Conservation (phyloP, 805 yeast species). For the Torulaspora delbrueckii region DNA sequence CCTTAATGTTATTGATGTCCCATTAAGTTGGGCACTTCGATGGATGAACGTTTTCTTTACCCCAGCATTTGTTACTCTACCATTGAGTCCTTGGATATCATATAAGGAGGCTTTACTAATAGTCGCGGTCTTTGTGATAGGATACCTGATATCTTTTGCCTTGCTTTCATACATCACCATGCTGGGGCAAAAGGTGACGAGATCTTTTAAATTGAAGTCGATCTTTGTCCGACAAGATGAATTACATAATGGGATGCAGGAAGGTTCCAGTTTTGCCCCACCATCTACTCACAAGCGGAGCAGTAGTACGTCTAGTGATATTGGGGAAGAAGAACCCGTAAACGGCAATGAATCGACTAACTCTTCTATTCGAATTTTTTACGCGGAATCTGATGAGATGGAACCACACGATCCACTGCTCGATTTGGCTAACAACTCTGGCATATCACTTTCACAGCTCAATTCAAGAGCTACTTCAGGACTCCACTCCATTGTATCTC, state of each 20-base stretch:
- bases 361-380: slow-evolving; percentile 1
- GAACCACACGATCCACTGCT: slow-evolving; percentile 10
- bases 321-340: not conserved
- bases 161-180: slow-evolving; percentile 47
- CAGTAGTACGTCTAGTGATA: slow-evolving; percentile 4
- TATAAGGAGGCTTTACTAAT: slow-evolving; percentile 67
- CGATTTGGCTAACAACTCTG: slow-evolving; percentile 16
- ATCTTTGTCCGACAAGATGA: slow-evolving; percentile 17
- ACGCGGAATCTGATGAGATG: slow-evolving; percentile 2
- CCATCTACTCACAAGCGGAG: slow-evolving; percentile 1
- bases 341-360: not conserved
- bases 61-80: slow-evolving; percentile 69
- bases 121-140: slow-evolving; percentile 67
- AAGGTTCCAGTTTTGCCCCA: slow-evolving; percentile 17
- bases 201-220: slow-evolving; percentile 27
- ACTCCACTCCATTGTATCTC: not conserved
- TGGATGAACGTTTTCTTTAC: slow-evolving; percentile 80
- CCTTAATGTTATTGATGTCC: slow-evolving; percentile 44
- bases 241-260: slow-evolving; percentile 15
- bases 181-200: slow-evolving; percentile 37
- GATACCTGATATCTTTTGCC: slow-evolving; percentile 51
- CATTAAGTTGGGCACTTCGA: slow-evolving; percentile 57
- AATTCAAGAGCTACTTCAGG: slow-evolving; percentile 4
- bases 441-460: slow-evolving; percentile 4
- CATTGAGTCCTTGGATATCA: slow-evolving; percentile 59